phyloP scores from a whole-genome alignment of 345 rosid species.

The Lumnitzera littorea region DNA sequence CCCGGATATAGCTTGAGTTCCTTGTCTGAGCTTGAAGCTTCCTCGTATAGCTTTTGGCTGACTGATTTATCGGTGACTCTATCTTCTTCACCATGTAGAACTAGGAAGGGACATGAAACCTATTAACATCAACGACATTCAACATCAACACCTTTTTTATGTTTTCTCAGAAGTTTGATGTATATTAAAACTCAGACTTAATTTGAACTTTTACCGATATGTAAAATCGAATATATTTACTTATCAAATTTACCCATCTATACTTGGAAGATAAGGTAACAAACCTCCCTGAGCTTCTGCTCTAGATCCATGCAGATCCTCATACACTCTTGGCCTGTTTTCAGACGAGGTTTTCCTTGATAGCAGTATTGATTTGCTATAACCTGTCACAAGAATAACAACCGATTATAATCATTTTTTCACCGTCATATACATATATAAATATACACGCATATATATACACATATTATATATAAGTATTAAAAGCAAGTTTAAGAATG shows the following conservation, averaged over 20 bases:
- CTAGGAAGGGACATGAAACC: slow-evolving; percentile 64
- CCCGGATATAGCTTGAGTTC: slow-evolving; percentile 54
- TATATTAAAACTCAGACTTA: too few species aligned
- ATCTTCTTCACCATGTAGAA: slow-evolving; percentile 78
- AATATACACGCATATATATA: too few species aligned
- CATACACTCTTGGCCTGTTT: slow-evolving; percentile 55
- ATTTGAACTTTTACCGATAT: too few species aligned
- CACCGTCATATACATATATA: too few species aligned
- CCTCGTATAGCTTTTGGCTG: slow-evolving; percentile 37
- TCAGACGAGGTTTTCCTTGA: slow-evolving; percentile 70
- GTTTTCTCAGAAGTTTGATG: too few species aligned
- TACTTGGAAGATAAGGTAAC: background rate
- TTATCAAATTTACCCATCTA: too few species aligned
- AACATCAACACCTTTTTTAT: too few species aligned
- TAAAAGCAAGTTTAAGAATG: background rate
- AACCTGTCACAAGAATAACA: slow-evolving; percentile 22
- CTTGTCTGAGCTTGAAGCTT: slow-evolving; percentile 69
- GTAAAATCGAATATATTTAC: too few species aligned
- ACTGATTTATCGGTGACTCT: slow-evolving; percentile 51
- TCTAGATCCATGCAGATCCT: slow-evolving; percentile 50
- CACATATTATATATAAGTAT: too few species aligned
- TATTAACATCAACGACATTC: background rate
- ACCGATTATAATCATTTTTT: too few species aligned
- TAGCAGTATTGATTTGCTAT: slow-evolving; percentile 68
- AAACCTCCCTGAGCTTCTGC: slow-evolving; percentile 52